Base-by-base conservation (phyloP, 306 rosid genomes). In the Pyrus bretschneideri region DNA sequence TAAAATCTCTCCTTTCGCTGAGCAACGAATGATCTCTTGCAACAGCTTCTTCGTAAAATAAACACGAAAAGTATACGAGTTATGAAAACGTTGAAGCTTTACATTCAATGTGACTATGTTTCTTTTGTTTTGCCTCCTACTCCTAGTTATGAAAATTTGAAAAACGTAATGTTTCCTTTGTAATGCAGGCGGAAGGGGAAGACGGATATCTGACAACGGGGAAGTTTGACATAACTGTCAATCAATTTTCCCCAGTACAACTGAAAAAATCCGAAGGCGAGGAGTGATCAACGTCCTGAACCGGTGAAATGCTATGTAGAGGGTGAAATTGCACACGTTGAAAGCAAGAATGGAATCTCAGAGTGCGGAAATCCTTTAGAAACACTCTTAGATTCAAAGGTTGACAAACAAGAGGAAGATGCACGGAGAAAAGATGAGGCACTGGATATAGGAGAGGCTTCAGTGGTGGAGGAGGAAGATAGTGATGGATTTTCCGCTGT, bases 161-260 rank as follows among this genome's bases (percentile, higher is more conserved):
- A 55, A 25, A 57, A 25, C 14, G 23, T 71, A 35, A 35, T 22
- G 7, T 29, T 27, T 69, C 29, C 21, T 35, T 57, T 18, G 42
- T 54, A 27, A 58, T 82, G 87, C 88, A 80, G 87, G 72, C 30
- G 42, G 78, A 62, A 69, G 71, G 7, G 33, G 83, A 55, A 80
- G 83, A 57, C 52, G 71, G 73, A 65, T 23, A 61, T 66, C 70
- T 72, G 58, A 30, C 17, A 14, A 22, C 8, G 2, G 79, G 17
- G 42, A 73, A 81, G 80, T 33, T 55, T 5, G 79, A 83, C 22
- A 72, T 40, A 75, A 68, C 52, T 54, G 65, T 29, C 42, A n/a
- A 14, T 19, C 70, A 67, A 66, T 23, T 25, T 72, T 33, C 52
- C 57, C 58, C 21, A 17, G 65, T 42, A 57, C 82, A 73, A 27